Base-by-base conservation (phyloP, 2,329 filamentous ascomycete species). In the Bretziella fagacearum region DNA sequence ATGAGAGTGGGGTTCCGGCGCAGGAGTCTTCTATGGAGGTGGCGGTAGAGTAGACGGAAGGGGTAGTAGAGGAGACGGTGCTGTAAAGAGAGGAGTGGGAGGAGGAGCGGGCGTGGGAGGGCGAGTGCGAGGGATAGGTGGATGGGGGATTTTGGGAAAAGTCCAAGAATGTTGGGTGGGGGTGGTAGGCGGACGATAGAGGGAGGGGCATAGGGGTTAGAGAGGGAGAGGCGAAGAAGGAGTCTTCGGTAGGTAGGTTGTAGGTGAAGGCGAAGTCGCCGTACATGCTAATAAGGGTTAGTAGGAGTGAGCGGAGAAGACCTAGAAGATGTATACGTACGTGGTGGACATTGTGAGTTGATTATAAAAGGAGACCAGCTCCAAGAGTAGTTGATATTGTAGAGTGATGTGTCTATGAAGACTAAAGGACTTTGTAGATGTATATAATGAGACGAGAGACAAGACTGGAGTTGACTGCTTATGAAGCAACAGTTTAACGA, bases 51-150 rank as follows among this genome's bases (percentile, higher is more conserved):
- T 79, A 81, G n/a, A 59, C 74, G 37, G 80, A 84, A 60, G 81
- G 71, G 56, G 73, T 17, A 13, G 35, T 39, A 5, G 35, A 70
- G 45, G 79, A 81, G 6, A 36, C 30, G 44, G 54, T 49, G 7
- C 63, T 65, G 66, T 78, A 81, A 56, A 75, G 64, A 52, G 81
- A 82, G 44, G 72, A 70, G 56, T 77, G 74, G 54, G 79, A 83
- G 50, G 71, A 69, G 56, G 74, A 74, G 58, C 77, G 75, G 59
- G 66, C 68, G 60, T 83, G 77, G 53, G 64, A 66, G 20, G 35
- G n/a, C n/a, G n/a, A 39, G 17, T 39, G 35, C 6, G 35, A 6
- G 11, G 15, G 18, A 17, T 39, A 20, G 8, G 35, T 23, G 3
- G 18, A 8, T 22, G 35, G 15, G 20, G 35, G n/a, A n/a, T n/a